Percentiles rank a stretch among this genome's conserved stretches.
These are phyloP conservation scores for Discostella stelligeroides DNA, from an alignment of 108 stramenopile genomes.

Conservation along the genomic window DNA sequence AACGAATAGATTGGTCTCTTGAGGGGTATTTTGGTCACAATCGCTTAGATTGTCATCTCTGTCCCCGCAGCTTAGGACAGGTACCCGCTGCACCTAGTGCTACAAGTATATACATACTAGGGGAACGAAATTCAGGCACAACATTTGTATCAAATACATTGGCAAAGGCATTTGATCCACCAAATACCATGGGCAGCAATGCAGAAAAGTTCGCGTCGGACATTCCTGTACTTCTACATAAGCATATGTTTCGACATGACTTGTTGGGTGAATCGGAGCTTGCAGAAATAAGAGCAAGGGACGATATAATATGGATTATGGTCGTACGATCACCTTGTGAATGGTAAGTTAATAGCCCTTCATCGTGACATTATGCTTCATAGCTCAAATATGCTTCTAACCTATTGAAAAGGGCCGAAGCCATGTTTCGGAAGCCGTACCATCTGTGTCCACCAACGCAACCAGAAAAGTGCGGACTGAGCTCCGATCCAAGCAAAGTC, in stretches of 20 bases:
- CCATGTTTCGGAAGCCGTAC: slow-evolving; percentile 51
- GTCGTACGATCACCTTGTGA: slow-evolving; percentile 54
- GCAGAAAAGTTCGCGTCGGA: slow-evolving; percentile 36
- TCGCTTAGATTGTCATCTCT: slow-evolving; percentile 41
- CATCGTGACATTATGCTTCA: too few relatives aligned
- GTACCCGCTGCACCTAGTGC: neutral
- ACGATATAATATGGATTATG: slow-evolving; percentile 52
- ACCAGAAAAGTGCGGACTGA: slow-evolving; percentile 44
- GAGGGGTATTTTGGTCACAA: slow-evolving; percentile 53
- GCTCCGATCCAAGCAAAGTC: slow-evolving; percentile 16
- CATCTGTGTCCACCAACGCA: slow-evolving; percentile 45
- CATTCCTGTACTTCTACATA: slow-evolving; percentile 45
- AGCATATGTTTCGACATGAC: slow-evolving; percentile 57
- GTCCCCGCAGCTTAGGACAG: slow-evolving; percentile 19
- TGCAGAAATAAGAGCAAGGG: slow-evolving; percentile 27
- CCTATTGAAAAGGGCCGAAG: slow-evolving; percentile 48
- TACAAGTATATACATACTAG: slow-evolving; percentile 36
- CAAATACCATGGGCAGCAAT: slow-evolving; percentile 31
- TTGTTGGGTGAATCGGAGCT: slow-evolving; percentile 42
- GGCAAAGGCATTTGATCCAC: slow-evolving; percentile 46
- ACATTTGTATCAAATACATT: slow-evolving; percentile 46
- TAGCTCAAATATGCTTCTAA: neutral
- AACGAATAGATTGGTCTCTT: slow-evolving; percentile 42
- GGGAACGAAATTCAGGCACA: slow-evolving; percentile 47
- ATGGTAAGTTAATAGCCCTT: slow-evolving; percentile 30